A percentile compares a stretch with the other conserved stretches of the same genome.
These are phyloP conservation scores for Leptographium lundbergii DNA, from an alignment of 2,329 filamentous ascomycete genomes.

Conservation along the genomic window DNA sequence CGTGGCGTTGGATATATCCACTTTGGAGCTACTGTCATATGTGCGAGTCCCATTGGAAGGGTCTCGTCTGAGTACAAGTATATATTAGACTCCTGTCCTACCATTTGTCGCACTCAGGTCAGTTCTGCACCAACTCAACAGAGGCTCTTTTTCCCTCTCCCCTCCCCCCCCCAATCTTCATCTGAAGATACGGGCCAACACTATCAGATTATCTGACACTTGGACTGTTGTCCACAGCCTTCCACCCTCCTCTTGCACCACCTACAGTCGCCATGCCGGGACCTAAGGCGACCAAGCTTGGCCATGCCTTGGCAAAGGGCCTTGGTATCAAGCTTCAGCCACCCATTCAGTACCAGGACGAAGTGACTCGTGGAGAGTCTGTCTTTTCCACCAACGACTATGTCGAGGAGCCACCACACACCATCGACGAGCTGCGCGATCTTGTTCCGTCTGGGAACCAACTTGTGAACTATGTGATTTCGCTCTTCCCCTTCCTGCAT, in stretches of 20 bases:
- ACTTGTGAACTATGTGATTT: conserved; percentile 47
- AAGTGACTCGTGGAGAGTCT: conserved; percentile 66
- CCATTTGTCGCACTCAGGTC: neutral
- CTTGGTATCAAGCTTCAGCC: conserved; percentile 73
- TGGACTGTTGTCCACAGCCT: neutral
- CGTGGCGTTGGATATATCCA: neutral
- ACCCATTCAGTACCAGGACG: conserved; percentile 44
- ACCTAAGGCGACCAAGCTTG: conserved; percentile 40
- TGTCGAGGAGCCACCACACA: conserved; percentile 68
- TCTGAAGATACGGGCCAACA: neutral
- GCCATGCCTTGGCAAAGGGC: conserved; percentile 62
- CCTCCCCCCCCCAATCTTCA: neutral
- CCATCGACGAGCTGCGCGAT: conserved; percentile 56
- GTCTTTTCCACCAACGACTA: conserved; percentile 70
- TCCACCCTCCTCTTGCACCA: neutral
- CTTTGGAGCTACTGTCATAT: neutral
- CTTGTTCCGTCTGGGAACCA: conserved; percentile 46
- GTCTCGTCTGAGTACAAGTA: neutral
- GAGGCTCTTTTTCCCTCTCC: neutral
- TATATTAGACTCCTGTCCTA: neutral
- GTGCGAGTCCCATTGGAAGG: neutral
- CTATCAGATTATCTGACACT: neutral
- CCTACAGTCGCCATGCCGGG: conserved; percentile 7
- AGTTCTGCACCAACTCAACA: neutral
- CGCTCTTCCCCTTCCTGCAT: conserved; percentile 74